These are phyloP conservation scores for Pyrenophora teres DNA, from an alignment of 2,329 filamentous ascomycete genomes.

Conservation along the genomic window DNA sequence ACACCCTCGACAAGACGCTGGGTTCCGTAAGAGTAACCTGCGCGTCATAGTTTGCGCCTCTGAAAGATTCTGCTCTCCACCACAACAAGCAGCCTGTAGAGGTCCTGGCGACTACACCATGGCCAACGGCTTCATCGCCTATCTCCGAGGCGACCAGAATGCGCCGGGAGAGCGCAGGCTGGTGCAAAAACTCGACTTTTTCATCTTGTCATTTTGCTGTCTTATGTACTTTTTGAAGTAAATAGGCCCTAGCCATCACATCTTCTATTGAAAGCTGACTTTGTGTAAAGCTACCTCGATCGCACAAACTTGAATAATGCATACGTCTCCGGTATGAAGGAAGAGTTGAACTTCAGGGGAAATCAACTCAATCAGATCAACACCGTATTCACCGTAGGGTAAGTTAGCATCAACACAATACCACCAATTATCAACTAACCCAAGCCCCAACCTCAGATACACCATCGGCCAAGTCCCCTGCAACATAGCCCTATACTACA, in stretches of 20 bases:
- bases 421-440: neutral
- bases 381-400: constrained; percentile 42
- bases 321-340: constrained; percentile 51
- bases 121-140: constrained; percentile 36
- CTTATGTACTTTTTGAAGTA: constrained; percentile 49
- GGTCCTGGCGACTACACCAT: constrained; percentile 17
- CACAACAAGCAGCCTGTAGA: neutral
- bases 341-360: constrained; percentile 47
- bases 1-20: too few species aligned
- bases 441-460: constrained; percentile 28
- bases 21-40: too few species aligned
- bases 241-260: too few species aligned
- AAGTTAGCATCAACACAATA: neutral
- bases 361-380: constrained; percentile 56
- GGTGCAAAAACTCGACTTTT: constrained; percentile 65
- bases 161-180: constrained; percentile 51
- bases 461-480: constrained; percentile 58
- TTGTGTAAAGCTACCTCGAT: constrained; percentile 41
- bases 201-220: constrained; percentile 68
- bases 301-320: constrained; percentile 51
- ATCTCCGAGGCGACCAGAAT: constrained; percentile 43
- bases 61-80: too few species aligned
- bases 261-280: neutral
- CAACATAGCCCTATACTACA: constrained; percentile 61
- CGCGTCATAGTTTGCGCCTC: too few species aligned